These are phyloP conservation scores for Dryadomyces quercus-mongolicae DNA, from an alignment of 2,329 filamentous ascomycete species.

Conservation along the genomic window DNA sequence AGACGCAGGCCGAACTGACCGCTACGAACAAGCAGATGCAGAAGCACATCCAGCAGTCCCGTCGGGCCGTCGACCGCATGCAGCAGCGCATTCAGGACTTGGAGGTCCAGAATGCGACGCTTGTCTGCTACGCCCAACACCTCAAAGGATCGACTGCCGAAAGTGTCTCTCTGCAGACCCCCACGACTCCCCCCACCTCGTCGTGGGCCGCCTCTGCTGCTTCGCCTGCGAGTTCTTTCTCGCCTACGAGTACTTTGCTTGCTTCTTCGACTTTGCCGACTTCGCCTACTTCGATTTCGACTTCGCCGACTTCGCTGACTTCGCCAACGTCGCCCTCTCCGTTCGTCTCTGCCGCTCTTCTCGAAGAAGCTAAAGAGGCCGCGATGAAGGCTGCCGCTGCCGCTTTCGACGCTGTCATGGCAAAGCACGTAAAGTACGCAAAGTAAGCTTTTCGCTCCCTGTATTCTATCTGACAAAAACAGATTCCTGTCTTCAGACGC, in stretches of 20 bases:
- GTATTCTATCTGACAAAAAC: not conserved
- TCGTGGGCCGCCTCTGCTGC: too few species aligned
- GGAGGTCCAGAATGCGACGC: conserved; percentile 3
- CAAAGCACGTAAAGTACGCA: not conserved
- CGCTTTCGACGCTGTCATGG: not conserved
- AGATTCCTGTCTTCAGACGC: too few species aligned
- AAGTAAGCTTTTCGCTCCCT: not conserved
- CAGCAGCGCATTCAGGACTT: not conserved
- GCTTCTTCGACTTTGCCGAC: not conserved
- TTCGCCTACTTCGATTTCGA: not conserved
- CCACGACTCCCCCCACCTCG: too few species aligned
- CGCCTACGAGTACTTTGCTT: too few species aligned
- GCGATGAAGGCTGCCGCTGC: not conserved
- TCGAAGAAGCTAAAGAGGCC: not conserved
- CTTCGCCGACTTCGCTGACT: not conserved
- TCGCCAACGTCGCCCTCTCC: not conserved
- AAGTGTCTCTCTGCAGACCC: too few species aligned
- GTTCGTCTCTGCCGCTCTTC: not conserved
- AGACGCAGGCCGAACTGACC: not conserved
- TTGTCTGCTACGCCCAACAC: conserved; percentile 3
- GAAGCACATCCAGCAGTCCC: not conserved
- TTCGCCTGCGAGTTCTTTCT: too few species aligned
- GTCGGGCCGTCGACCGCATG: not conserved
- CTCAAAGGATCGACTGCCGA: not conserved
- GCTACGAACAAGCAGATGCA: not conserved